Conservation (phyloP, 345 rosid genomes). For the Camelina hispida region DNA sequence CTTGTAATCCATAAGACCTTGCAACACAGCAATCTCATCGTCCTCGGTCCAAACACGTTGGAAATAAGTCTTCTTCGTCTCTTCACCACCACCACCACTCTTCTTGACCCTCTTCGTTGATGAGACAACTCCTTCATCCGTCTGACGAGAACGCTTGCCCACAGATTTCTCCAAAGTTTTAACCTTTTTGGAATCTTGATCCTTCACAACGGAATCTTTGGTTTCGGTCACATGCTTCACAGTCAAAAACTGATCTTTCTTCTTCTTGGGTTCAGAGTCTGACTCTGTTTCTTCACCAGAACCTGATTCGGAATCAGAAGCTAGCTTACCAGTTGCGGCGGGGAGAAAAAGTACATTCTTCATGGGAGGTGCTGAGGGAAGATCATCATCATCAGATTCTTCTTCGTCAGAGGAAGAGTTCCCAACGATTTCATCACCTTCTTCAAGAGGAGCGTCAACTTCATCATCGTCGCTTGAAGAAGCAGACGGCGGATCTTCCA, state of each 20-base stretch:
- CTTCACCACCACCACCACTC: conserved; percentile 28
- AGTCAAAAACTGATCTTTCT: neutral
- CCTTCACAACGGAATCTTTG: conserved; percentile 15
- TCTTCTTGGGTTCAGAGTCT: conserved; percentile 41
- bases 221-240: conserved; percentile 23
- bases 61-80: conserved; percentile 28
- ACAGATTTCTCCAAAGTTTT: conserved; percentile 12
- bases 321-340: neutral
- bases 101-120: conserved; percentile 37
- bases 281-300: conserved; percentile 44
- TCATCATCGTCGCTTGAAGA: conserved; percentile 43
- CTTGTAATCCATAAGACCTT: conserved; percentile 46
- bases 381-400: neutral
- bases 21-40: conserved; percentile 49
- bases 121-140: conserved; percentile 3
- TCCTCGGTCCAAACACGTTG: conserved; percentile 54
- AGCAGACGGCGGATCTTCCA: conserved; percentile 43
- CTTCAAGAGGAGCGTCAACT: conserved; percentile 19
- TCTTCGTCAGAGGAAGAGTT: conserved; percentile 21
- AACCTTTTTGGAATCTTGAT: conserved; percentile 21
- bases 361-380: neutral
- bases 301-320: conserved; percentile 38
- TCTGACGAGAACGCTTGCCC: conserved; percentile 27
- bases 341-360: conserved; percentile 9
- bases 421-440: conserved; percentile 18